Evolutionary conservation across 2,329 filamentous ascomycete genomes (phyloP), one percentile per base, ranked within the genome.

Genomic region (Chaetomium strumarium): DNA sequence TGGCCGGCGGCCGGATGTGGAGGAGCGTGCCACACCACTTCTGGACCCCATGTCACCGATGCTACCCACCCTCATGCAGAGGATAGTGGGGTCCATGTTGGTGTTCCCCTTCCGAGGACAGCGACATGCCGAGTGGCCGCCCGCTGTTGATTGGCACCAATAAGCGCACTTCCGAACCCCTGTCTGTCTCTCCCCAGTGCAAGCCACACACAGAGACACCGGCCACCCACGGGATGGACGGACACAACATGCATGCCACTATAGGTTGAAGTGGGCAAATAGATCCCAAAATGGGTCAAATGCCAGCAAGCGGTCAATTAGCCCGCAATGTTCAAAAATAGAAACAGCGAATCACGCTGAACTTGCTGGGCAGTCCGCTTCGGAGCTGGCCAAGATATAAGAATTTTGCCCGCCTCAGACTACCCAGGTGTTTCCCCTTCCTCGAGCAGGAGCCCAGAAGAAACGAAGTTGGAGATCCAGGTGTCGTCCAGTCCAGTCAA

Each of bases 311-410:
- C 67, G 67, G 63, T 64, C 62, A 68, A 64, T 65, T 65, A 67
- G 63, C 65, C 67, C 65, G 64, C 63, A 67, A 61, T 62, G 57
- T 67, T 68, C 70, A 68, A 68, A 70, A 68, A 71, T 76, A 75
- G 73, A 73, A 70, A 66, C 65, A 61, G 64, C 62, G 49, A 46
- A 56, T 53, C 56, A 45, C 54, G 43, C 47, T 46, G 29, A 37
- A n/a, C 51, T 48, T 20, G 45, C 24, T 31, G 48, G 30, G 29
- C 37, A n/a, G 51, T 29, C 37, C 13, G 33, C 42, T 67, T 62
- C 64, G 64, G 66, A 66, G 64, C 66, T 70, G 72, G 70, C 75
- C 72, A 75, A 68, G 71, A 78, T 81, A 81, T 81, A 81, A 80
- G 77, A 70, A 75, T 74, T 75, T 24, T 73, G 70, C 69, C 69